These are phyloP conservation scores for Cyberlindnera maclurae DNA, from an alignment of 805 yeast species.

Conservation along the genomic window DNA sequence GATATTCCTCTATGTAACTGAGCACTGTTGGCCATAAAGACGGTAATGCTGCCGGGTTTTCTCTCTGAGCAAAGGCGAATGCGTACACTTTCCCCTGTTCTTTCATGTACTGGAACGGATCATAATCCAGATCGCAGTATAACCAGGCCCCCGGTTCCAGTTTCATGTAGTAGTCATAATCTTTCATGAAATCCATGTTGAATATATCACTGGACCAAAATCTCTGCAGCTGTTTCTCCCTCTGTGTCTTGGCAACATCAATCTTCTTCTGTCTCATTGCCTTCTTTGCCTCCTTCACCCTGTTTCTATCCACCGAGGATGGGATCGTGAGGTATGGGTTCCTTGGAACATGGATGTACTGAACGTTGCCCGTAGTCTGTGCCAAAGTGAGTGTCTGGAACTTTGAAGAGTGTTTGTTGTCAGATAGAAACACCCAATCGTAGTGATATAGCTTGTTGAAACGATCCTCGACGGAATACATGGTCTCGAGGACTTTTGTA, in stretches of 20 bases:
- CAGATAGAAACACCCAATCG: slow-evolving; percentile 74
- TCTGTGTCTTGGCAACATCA: slow-evolving; percentile 46
- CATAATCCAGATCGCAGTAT: slow-evolving; percentile 41
- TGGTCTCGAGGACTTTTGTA: slow-evolving; percentile 44
- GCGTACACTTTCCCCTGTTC: slow-evolving; percentile 51
- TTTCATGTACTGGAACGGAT: slow-evolving; percentile 43
- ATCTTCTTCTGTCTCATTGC: slow-evolving; percentile 34
- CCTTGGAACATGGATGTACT: slow-evolving; percentile 54
- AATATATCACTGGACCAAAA: slow-evolving; percentile 41
- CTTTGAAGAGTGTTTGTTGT: slow-evolving; percentile 45
- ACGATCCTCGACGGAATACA: slow-evolving; percentile 56
- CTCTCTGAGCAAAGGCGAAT: slow-evolving; percentile 58
- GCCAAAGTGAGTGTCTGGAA: slow-evolving; percentile 40
- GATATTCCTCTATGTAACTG: slow-evolving; percentile 53
- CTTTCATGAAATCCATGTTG: slow-evolving; percentile 34
- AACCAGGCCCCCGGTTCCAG: slow-evolving; percentile 39
- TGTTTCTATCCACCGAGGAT: slow-evolving; percentile 3
- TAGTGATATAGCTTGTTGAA: slow-evolving; percentile 55
- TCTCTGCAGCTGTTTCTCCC: slow-evolving; percentile 52
- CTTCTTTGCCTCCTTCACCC: slow-evolving; percentile 26
- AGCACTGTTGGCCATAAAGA: slow-evolving; percentile 72
- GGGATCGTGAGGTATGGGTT: slow-evolving; percentile 37
- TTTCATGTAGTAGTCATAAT: slow-evolving; percentile 46
- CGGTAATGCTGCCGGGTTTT: slow-evolving; percentile 61
- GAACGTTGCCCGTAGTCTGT: slow-evolving; percentile 45